Evolutionary conservation across 1,139 yeast genomes (phyloP), one percentile per base, ranked within the genome.

Genomic region (Pneumocystis wakefieldiae): DNA sequence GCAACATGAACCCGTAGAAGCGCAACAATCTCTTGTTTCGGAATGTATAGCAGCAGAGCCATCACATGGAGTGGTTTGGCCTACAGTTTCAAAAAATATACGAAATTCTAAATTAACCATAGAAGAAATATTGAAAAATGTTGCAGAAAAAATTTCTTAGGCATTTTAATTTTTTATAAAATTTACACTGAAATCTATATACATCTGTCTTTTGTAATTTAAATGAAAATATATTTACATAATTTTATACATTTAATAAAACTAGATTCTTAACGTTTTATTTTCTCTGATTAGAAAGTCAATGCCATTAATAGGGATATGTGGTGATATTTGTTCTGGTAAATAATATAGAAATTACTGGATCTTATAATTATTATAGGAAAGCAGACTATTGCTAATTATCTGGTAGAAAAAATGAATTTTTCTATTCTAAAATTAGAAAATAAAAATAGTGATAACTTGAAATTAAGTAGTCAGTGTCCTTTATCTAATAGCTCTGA

Each of bases 41-140:
- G 67, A 71, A 41, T 79, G 80, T 48, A 66, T 69, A 10, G 71
- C 70, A 3, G 81, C 80, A 2, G 80, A 78, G 57, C 87, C 91
- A 1, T 78, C 77, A 57, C 78, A 76, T 66, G 95, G 95, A 0
- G 74, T 72, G 1, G 69, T 73, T 12, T 88, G 94, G 92, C 77
- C 80, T 14, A 55, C 65, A 0, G 71, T 80, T 1, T 69, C 76
- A 8, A 85, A 85, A 67, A 72, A 73, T 37, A 72, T 80, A 5
- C 72, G 71, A 15, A 80, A 80, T 68, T 74, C 76, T 60, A 77
- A 75, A 19, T 77, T 74, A 66, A 64, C 73, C 15, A 74, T 75
- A 0, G 64, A 61, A 4, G 81, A 81, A 59, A 65, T 82, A 1
- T 69, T 83, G 41, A 59, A 57, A 10, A 29, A 63, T 7, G 67